Evolutionary conservation across 805 yeast genomes (phyloP), one percentile per base, ranked within the genome.

Genomic region (Candida ovalis): DNA sequence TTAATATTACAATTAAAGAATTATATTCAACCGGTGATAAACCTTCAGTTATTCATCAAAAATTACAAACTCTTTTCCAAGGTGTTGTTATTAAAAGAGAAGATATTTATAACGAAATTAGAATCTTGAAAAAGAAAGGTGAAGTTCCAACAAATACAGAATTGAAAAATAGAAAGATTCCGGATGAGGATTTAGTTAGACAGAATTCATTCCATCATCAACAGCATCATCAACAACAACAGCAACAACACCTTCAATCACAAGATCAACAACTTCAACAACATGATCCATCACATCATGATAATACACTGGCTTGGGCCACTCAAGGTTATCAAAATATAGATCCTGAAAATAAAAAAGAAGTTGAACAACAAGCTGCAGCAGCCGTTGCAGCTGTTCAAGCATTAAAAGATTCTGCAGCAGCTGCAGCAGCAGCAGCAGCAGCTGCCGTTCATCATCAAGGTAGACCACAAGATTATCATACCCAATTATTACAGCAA

Each of bases 41-140:
- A 60, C 83, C 83, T 5, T 69, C 75, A 5, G 76, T 72, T 52
- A 78, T 78, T 52, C 82, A 77, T 57, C 70, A 73, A 30, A 78
- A 76, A 51, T 71, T 78, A 49, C 70, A 70, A 51, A 76, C 76
- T 46, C 74, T 75, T 50, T 78, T 70, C 58, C 81, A 79, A 22
- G 81, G 76, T 45, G 74, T 78, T 40, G 68, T 76, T 39, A 77
- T 78, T 54, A 78, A 78, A 61, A 67, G 82, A 48, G 82, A 78
- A 57, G 83, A 78, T 59, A 78, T 78, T 47, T 78, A 78, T 61
- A 78, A 78, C 60, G 82, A 78, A 56, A 77, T 78, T 56, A 61
- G 83, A 46, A 80, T 80, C 18, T 72, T 77, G 63, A 78, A 78
- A 59, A 71, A 81, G 52, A 77, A 75, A 58, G 67, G 68, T 13